Percentiles rank a stretch among this genome's conserved stretches.
Evolutionary conservation across 2,329 filamentous ascomycete species (phyloP).

Genomic region (Aspergillus awamori): DNA sequence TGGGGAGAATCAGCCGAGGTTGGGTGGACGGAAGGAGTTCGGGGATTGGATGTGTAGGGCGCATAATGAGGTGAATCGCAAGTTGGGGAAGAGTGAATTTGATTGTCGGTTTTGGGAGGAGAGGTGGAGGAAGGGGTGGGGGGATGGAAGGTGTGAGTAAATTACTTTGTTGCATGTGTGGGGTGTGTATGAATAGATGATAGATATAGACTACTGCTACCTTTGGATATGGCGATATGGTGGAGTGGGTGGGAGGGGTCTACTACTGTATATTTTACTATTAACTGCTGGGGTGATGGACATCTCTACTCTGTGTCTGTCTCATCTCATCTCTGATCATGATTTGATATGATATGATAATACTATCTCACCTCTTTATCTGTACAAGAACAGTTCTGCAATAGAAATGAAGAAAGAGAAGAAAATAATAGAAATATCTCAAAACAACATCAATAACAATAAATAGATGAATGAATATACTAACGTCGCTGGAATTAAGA

Average conservation of each 20-base stretch:
- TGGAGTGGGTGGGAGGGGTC: not conserved
- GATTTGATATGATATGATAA: not conserved
- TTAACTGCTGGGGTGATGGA: not conserved
- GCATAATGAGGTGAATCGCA: conserved; percentile 60
- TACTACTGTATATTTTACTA: not conserved
- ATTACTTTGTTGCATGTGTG: not conserved
- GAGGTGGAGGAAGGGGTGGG: conserved; percentile 88
- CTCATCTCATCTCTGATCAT: not conserved
- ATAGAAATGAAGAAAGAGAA: conserved; percentile 1
- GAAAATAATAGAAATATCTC: conserved; percentile 10
- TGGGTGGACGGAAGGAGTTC: conserved; percentile 54
- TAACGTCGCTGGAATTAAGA: conserved; percentile 41
- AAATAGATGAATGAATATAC: conserved; percentile 23
- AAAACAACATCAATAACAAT: conserved; percentile 1
- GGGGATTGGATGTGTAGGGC: conserved; percentile 55
- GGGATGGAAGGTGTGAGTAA: conserved; percentile 67
- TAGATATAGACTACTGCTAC: not conserved
- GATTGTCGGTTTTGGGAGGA: conserved; percentile 92
- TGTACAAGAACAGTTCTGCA: not conserved
- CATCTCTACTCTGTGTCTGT: not conserved
- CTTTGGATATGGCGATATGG: too few relatives aligned
- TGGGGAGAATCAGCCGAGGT: conserved; percentile 63
- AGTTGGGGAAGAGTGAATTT: conserved; percentile 87
- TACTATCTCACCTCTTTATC: conserved; percentile 18
- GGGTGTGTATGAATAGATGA: not conserved